Base-by-base conservation (phyloP, 1,139 yeast genomes). In the Yamadazyma spencermartinsiae region DNA sequence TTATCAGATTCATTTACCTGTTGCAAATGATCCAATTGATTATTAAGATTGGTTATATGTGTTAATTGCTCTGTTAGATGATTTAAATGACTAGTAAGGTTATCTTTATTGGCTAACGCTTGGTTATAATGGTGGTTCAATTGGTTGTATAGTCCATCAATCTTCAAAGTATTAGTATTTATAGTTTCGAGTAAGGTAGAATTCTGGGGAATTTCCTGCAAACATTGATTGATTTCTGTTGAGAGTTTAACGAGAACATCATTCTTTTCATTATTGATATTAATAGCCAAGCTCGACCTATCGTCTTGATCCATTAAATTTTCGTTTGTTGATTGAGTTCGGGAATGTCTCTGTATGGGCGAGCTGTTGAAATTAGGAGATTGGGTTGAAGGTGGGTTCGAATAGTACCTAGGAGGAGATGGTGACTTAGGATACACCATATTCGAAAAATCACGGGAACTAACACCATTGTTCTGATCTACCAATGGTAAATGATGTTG, bases 41-140 rank as follows among this genome's bases (percentile, higher is more conserved):
- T 41, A 39, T 65, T 71, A 31, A 62, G 49, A 4, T 38, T 42
- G 12, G 56, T 54, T 31, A 71, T 53, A 16, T 51, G 55, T 3
- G 47, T 48, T 34, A 68, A 54, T 49, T 64, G 69, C 4, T 54
- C 55, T 9, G 53, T 48, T 38, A 73, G 57, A 42, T 71, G 65
- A n/a, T 54, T 43, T 9, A 61, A 48, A 43, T 70, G 75, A 5
- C 50, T 51, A 12, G 55, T 61, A 18, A 72, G 54, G 29, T 60
- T 61, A 5, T 49, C 53, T 13, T 62, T 54, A 48, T 72, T 72
- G 7, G 67, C 72, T 7, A 42, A 34, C 1, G 76, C 76, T 45
- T 67, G 73, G 12, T 54, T 60, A 40, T 59, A 52, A 42, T 71
- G 76, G 44, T 65, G 68, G 19, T 40, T 45, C 15, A 71, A 52